phyloP scores from a whole-genome alignment of 345 rosid species.

The Eucalyptus lansdowneana region DNA sequence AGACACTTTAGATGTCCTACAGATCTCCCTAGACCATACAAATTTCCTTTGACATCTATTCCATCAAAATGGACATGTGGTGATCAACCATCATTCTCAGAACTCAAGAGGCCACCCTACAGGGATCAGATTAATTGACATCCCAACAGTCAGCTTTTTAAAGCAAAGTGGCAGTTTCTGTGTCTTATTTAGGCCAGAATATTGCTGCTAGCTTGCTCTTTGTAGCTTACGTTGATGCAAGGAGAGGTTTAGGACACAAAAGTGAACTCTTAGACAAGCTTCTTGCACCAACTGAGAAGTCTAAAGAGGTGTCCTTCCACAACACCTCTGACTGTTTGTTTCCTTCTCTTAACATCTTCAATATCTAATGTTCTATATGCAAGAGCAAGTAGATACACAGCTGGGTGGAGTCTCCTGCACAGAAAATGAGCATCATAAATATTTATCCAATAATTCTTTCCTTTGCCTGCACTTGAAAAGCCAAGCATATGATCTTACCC shows the following conservation, averaged over 20 bases:
- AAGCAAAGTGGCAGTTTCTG: background rate
- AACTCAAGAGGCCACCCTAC: background rate
- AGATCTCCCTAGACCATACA: background rate
- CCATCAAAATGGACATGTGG: background rate
- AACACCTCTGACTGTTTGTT: slow-evolving; percentile 25
- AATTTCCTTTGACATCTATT: background rate
- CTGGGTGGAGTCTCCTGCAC: slow-evolving; percentile 91
- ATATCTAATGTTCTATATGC: slow-evolving; percentile 92
- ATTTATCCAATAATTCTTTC: background rate
- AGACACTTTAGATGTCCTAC: background rate
- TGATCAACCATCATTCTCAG: background rate
- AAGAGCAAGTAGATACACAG: slow-evolving; percentile 70
- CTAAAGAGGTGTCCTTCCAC: slow-evolving; percentile 25
- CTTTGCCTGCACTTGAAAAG: background rate
- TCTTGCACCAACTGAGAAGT: slow-evolving; percentile 63
- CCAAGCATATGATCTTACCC: background rate
- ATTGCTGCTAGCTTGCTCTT: background rate
- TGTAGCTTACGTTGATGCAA: background rate
- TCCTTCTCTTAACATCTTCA: slow-evolving; percentile 70
- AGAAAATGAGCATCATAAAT: background rate
- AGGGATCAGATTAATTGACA: background rate
- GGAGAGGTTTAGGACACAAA: background rate
- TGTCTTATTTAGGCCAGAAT: background rate
- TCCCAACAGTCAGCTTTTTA: background rate
- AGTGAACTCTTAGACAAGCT: slow-evolving; percentile 17